Evolutionary conservation across 768 basidiomycete species (phyloP).

Genomic region (Agaricus blazei): DNA sequence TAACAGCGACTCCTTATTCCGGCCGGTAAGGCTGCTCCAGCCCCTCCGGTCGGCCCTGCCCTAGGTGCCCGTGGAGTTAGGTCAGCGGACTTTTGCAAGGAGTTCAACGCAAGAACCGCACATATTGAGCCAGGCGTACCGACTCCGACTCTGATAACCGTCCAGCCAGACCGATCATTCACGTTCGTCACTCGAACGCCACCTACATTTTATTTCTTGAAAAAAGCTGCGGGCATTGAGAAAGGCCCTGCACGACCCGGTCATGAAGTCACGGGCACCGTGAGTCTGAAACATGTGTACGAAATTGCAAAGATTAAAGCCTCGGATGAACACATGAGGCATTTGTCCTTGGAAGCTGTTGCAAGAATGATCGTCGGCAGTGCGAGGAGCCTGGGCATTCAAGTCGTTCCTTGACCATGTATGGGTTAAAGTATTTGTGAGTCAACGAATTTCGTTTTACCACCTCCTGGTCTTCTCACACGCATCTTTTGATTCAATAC

Average conservation of each 20-base stretch:
- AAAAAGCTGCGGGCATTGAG: conserved; percentile 84
- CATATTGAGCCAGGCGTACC: conserved; percentile 83
- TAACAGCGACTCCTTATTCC: conserved; percentile 76
- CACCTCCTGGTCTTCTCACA: conserved; percentile 7
- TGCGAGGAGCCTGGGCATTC: conserved; percentile 83
- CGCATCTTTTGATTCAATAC: background rate
- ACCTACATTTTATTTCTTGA: conserved; percentile 84
- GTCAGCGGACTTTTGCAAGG: conserved; percentile 99
- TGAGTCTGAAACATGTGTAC: conserved; percentile 95
- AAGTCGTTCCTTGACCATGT: conserved; percentile 72
- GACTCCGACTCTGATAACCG: conserved; percentile 86
- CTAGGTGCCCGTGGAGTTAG: conserved; percentile 98
- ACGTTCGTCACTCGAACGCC: conserved; percentile 91
- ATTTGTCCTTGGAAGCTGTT: conserved; percentile 81
- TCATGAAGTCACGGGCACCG: conserved; percentile 70
- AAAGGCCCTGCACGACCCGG: conserved; percentile 85
- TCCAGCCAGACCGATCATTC: conserved; percentile 94
- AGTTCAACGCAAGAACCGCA: conserved; percentile 97
- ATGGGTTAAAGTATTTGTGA: conserved; percentile 5
- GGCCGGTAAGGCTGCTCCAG: conserved; percentile 93
- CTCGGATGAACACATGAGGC: conserved; percentile 83
- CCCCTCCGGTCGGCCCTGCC: conserved; percentile 94
- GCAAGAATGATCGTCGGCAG: conserved; percentile 86
- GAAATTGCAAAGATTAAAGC: conserved; percentile 98
- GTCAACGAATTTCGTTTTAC: conserved; percentile 2